Evolutionary conservation across 2,329 filamentous ascomycete species (phyloP).

Genomic region (Alternaria ventricosa): DNA sequence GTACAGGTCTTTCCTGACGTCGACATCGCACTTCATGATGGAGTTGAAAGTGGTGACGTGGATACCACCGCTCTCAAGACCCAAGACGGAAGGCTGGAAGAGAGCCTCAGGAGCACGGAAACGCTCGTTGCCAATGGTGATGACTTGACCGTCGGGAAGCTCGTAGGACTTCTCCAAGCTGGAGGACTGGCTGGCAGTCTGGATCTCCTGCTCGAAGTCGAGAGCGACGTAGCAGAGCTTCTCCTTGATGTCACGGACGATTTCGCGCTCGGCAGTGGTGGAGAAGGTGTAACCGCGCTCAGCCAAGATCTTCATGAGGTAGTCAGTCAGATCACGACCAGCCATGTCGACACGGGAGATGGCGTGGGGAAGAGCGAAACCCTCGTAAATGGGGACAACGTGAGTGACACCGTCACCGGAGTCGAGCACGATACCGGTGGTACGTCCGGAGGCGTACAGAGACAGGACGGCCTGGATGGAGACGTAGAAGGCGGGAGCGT

Average conservation of each 20-base stretch:
- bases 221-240: slow-evolving; percentile 99
- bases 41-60: slow-evolving; percentile 99
- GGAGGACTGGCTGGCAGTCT: slow-evolving; percentile 98
- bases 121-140: slow-evolving; percentile 99
- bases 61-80: slow-evolving; percentile 98
- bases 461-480: slow-evolving; percentile 99
- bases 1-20: slow-evolving; percentile 99
- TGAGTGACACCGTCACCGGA: slow-evolving; percentile 99
- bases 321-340: slow-evolving; percentile 99
- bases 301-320: slow-evolving; percentile 99
- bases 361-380: slow-evolving; percentile 99
- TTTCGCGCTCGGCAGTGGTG: slow-evolving; percentile 99
- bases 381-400: slow-evolving; percentile 99
- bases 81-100: slow-evolving; percentile 97
- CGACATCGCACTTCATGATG: slow-evolving; percentile 99
- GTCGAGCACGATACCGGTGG: slow-evolving; percentile 99
- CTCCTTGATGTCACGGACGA: slow-evolving; percentile 99
- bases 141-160: slow-evolving; percentile 99
- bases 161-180: slow-evolving; percentile 99
- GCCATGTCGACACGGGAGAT: slow-evolving; percentile 99
- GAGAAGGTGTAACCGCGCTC: slow-evolving; percentile 99
- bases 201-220: slow-evolving; percentile 99
- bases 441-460: slow-evolving; percentile 99
- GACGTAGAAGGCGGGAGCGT: slow-evolving; percentile 99
- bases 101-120: slow-evolving; percentile 99